phyloP scores from a whole-genome alignment of 805 yeast genomes.

The Candida vartiovaarae region DNA sequence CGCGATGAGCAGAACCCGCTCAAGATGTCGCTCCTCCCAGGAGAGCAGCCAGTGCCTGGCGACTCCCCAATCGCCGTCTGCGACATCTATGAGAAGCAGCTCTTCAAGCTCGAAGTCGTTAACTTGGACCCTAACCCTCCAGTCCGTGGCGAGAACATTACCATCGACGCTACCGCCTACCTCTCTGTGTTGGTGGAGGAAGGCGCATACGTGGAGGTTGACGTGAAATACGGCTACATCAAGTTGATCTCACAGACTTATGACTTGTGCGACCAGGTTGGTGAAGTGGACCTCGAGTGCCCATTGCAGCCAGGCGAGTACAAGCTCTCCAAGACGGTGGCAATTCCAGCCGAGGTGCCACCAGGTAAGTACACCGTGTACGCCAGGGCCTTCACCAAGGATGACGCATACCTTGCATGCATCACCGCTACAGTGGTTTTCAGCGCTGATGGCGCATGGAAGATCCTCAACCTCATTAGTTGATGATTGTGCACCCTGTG shows the following conservation, averaged over 20 bases:
- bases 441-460: slow-evolving; percentile 26
- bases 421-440: slow-evolving; percentile 61
- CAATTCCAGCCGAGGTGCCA: slow-evolving; percentile 87
- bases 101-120: slow-evolving; percentile 54
- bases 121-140: slow-evolving; percentile 84
- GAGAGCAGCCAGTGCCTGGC: slow-evolving; percentile 75
- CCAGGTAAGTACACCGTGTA: slow-evolving; percentile 85
- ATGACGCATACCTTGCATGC: slow-evolving; percentile 79
- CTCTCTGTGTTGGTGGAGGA: slow-evolving; percentile 51
- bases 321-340: slow-evolving; percentile 61
- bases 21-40: slow-evolving; percentile 24
- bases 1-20: slow-evolving; percentile 14
- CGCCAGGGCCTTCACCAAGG: slow-evolving; percentile 85
- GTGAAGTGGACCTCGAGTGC: slow-evolving; percentile 78
- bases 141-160: slow-evolving; percentile 71
- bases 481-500: not conserved
- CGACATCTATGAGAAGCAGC: slow-evolving; percentile 56
- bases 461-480: slow-evolving; percentile 9
- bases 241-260: slow-evolving; percentile 82
- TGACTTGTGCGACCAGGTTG: slow-evolving; percentile 84
- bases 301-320: slow-evolving; percentile 72
- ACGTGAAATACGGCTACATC: slow-evolving; percentile 88
- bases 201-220: slow-evolving; percentile 93
- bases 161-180: slow-evolving; percentile 68
- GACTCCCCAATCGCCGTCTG: slow-evolving; percentile 80